A percentile compares a stretch with the other conserved stretches of the same genome.
phyloP scores from a whole-genome alignment of 441 rosid genomes.

The Erysimum cheiri region DNA sequence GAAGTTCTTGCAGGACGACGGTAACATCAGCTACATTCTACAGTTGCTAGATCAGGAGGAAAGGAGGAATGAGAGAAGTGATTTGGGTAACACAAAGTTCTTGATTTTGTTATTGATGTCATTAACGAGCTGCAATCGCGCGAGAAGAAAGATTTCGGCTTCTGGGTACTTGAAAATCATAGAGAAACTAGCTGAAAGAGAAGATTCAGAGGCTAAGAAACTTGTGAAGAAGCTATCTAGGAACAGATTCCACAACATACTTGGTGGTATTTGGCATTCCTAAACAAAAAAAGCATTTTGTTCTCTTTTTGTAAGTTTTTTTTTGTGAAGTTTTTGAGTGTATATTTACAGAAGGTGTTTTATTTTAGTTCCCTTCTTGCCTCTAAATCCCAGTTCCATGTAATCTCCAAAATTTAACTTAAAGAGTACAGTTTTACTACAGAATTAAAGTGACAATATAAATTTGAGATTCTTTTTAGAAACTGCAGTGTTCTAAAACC shows the following conservation, averaged over 20 bases:
- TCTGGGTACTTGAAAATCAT: conserved; percentile 81
- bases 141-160: conserved; percentile 73
- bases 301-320: neutral
- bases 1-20: conserved; percentile 68
- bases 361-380: conserved; percentile 35
- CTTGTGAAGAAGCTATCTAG: conserved; percentile 77
- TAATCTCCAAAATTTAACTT: conserved; percentile 25
- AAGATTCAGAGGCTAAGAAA: conserved; percentile 77
- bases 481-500: conserved; percentile 24
- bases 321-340: conserved; percentile 35
- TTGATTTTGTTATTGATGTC: conserved; percentile 73
- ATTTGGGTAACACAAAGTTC: conserved; percentile 61
- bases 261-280: conserved; percentile 82
- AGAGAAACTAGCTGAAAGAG: conserved; percentile 84
- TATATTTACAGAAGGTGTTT: conserved; percentile 43
- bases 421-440: neutral
- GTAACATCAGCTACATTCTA: conserved; percentile 63
- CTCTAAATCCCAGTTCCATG: conserved; percentile 31
- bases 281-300: conserved; percentile 34
- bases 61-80: conserved; percentile 39
- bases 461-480: conserved; percentile 36
- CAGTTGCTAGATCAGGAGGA: conserved; percentile 70
- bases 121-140: conserved; percentile 69
- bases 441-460: neutral
- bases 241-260: conserved; percentile 67